Conservation (phyloP, 2,329 filamentous ascomycete species). For the Nothomitra cinnamomea region DNA sequence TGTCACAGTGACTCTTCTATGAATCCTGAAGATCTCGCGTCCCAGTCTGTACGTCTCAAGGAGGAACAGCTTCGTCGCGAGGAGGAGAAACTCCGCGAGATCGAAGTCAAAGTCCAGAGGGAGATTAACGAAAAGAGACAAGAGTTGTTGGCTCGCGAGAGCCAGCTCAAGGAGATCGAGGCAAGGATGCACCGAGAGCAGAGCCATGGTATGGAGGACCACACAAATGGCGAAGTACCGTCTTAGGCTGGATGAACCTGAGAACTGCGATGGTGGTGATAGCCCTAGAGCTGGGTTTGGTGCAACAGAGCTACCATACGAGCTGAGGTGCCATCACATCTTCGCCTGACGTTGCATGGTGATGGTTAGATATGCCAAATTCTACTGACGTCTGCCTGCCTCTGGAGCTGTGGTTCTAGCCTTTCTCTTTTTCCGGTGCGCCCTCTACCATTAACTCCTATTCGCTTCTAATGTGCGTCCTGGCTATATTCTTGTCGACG, state of each 20-base stretch:
- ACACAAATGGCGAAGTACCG: slow-evolving; percentile 10
- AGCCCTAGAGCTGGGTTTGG: background rate
- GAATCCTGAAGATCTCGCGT: slow-evolving; percentile 94
- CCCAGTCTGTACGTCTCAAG: slow-evolving; percentile 96
- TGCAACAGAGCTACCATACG: background rate
- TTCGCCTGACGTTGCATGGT: background rate
- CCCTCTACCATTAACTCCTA: background rate
- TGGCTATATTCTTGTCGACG: background rate
- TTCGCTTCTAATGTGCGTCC: slow-evolving; percentile 4
- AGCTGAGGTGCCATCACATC: background rate
- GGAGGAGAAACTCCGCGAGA: slow-evolving; percentile 99
- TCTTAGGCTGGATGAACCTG: background rate
- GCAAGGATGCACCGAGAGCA: slow-evolving; percentile 87
- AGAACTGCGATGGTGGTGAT: background rate
- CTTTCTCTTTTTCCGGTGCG: background rate
- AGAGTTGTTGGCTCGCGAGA: slow-evolving; percentile 91
- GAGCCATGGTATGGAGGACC: slow-evolving; percentile 26
- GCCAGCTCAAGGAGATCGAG: slow-evolving; percentile 96
- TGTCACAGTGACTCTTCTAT: slow-evolving; percentile 57
- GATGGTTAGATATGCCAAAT: background rate
- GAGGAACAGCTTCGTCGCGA: slow-evolving; percentile 97
- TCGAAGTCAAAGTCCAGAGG: slow-evolving; percentile 97
- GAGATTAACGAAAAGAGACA: slow-evolving; percentile 99
- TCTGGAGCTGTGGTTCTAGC: background rate
- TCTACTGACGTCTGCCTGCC: background rate